Percentiles rank a stretch among this genome's conserved stretches.
phyloP scores from a whole-genome alignment of 1,284 basidiomycete genomes.

The Tilletia horrida region DNA sequence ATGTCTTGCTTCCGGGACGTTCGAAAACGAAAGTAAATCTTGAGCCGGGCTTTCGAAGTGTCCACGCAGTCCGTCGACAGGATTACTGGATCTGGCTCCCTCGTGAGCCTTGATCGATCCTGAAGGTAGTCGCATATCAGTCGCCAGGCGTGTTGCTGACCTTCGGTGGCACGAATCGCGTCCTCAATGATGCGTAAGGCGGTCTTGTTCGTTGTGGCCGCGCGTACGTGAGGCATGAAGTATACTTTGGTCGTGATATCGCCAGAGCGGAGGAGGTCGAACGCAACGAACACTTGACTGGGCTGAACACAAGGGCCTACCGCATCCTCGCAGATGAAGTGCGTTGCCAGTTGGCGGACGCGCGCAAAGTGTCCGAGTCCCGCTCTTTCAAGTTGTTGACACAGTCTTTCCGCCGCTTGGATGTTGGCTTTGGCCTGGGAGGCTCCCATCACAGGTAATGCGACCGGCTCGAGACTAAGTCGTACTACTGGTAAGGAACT shows the following conservation, averaged over 20 bases:
- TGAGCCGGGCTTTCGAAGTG: background rate
- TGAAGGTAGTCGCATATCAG: too few species aligned
- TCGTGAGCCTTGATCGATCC: too few species aligned
- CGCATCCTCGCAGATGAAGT: background rate
- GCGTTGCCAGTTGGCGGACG: background rate
- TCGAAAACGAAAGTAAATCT: conserved; percentile 10
- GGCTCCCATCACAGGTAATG: background rate
- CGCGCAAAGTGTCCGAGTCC: conserved; percentile 5
- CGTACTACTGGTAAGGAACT: background rate
- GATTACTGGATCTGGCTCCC: background rate
- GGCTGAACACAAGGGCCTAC: background rate
- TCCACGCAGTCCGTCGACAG: conserved; percentile 6
- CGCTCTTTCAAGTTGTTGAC: background rate
- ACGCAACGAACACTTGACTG: conserved; percentile 11
- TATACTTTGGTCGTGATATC: background rate
- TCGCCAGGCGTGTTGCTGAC: background rate
- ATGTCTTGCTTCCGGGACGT: background rate
- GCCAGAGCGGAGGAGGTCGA: conserved; percentile 1
- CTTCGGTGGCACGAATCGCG: background rate
- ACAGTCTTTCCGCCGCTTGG: background rate
- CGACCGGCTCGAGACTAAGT: conserved; percentile 9
- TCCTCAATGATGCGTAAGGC: background rate
- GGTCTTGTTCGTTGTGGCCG: background rate
- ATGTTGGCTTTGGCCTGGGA: background rate
- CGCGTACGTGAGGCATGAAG: background rate